Percentiles rank a stretch among this genome's conserved stretches.
Conservation (phyloP, 2,329 filamentous ascomycete genomes). For the Colletotrichum zoysiae region DNA sequence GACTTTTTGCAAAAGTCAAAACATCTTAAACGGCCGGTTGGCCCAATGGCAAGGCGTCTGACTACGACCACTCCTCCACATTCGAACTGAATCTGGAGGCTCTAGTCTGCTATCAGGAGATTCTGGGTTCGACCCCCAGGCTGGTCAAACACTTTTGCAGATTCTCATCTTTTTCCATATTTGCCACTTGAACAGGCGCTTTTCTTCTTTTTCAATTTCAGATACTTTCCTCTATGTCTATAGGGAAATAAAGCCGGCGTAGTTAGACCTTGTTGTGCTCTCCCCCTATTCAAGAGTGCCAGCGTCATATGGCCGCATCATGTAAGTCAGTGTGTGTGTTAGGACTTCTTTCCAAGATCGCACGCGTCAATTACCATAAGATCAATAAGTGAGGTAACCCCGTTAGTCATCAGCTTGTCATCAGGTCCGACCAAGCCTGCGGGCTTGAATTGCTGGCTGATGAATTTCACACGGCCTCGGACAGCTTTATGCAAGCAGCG, state of each 20-base stretch:
- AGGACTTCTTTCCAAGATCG: slow-evolving; percentile 21
- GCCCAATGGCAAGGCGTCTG: slow-evolving; percentile 59
- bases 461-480: slow-evolving; percentile 5
- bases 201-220: background rate
- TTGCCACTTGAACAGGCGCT: background rate
- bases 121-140: slow-evolving; percentile 43
- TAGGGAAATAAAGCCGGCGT: background rate
- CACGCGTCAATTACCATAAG: slow-evolving; percentile 24
- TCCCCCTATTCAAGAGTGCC: too few species aligned
- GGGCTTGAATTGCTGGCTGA: slow-evolving; percentile 14
- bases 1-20: too few species aligned
- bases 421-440: background rate
- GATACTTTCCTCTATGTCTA: background rate
- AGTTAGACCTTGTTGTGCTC: background rate
- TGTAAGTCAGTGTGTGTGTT: slow-evolving; percentile 23
- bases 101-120: slow-evolving; percentile 28
- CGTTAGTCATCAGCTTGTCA: slow-evolving; percentile 19
- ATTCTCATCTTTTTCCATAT: too few species aligned
- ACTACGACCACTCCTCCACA: slow-evolving; percentile 50
- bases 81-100: too few species aligned
- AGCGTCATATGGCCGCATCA: slow-evolving; percentile 20
- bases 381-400: slow-evolving; percentile 23
- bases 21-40: slow-evolving; percentile 43
- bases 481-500: background rate
- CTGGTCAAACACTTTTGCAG: slow-evolving; percentile 18